Evolutionary conservation across 305 asterid genomes (phyloP).

Genomic region (Vinca major): DNA sequence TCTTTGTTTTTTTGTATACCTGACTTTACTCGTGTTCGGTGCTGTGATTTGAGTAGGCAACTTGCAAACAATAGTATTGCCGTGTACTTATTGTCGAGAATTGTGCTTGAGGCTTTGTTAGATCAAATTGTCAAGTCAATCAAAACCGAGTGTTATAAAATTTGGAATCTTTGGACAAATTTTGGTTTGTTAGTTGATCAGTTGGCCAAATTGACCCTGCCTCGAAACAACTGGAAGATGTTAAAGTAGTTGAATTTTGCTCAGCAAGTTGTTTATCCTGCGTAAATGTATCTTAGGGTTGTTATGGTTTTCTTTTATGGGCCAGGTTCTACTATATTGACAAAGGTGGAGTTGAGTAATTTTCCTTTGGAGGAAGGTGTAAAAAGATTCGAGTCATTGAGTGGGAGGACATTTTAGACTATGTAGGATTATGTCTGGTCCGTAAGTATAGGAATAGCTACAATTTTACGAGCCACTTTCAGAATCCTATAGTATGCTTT

Average conservation of each 20-base stretch:
- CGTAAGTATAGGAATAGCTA: no score
- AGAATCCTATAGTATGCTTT: no score
- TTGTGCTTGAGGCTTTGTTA: not conserved
- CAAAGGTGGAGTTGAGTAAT: not conserved
- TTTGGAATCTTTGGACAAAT: constrained; percentile 4
- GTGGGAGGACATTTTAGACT: no score
- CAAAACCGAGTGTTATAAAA: not conserved
- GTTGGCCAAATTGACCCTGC: not conserved
- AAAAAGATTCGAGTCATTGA: not conserved
- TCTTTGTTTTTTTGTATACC: not conserved
- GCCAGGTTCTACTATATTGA: not conserved
- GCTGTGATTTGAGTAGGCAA: not conserved
- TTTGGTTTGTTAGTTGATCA: not conserved
- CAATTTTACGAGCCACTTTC: no score
- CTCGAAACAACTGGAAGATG: not conserved
- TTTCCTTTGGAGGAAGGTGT: not conserved
- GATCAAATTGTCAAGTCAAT: not conserved
- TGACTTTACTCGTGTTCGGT: not conserved
- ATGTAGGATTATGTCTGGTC: no score
- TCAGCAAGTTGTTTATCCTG: not conserved
- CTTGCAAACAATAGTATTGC: not conserved
- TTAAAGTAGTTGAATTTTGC: not conserved
- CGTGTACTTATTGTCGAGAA: not conserved
- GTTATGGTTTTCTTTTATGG: not conserved
- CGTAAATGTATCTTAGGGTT: not conserved